Evolutionary conservation across 202 grass and related monocot genomes (phyloP).

Genomic region (Saccharum hybrid): DNA sequence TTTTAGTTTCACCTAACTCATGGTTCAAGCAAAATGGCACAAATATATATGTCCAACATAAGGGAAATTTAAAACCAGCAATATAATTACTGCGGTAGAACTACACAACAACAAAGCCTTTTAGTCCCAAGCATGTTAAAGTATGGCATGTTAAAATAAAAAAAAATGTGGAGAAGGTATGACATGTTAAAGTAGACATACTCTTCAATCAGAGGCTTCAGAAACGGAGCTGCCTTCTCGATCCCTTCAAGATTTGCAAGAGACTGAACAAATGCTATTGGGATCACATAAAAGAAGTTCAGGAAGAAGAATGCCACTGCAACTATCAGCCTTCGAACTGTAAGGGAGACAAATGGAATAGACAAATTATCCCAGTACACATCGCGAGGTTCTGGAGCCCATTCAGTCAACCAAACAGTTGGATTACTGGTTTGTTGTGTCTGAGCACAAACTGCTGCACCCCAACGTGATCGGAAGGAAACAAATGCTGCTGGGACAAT

Average conservation of each 20-base stretch:
- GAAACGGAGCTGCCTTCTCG: slow-evolving; percentile 80
- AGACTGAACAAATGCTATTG: slow-evolving; percentile 85
- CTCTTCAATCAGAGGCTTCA: slow-evolving; percentile 83
- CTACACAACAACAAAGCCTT: background rate
- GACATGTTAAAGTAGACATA: slow-evolving; percentile 43
- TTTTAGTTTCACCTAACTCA: background rate
- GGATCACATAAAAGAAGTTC: slow-evolving; percentile 88
- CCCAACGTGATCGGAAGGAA: slow-evolving; percentile 82
- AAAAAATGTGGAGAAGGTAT: background rate
- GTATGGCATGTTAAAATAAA: background rate
- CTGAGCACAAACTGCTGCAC: slow-evolving; percentile 94
- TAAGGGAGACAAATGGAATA: slow-evolving; percentile 82
- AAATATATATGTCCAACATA: slow-evolving; percentile 9
- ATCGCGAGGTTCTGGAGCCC: slow-evolving; percentile 94
- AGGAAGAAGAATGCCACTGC: slow-evolving; percentile 89
- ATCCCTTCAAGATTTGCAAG: slow-evolving; percentile 94
- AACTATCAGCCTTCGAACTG: slow-evolving; percentile 82
- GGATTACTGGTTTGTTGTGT: slow-evolving; percentile 95
- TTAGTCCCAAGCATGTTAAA: too few species aligned
- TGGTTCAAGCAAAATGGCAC: background rate
- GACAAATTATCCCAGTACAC: slow-evolving; percentile 91
- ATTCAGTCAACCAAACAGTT: slow-evolving; percentile 89
- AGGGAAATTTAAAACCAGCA: slow-evolving; percentile 7
- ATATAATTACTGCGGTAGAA: slow-evolving; percentile 21
- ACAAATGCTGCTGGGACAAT: slow-evolving; percentile 91